These are phyloP conservation scores for Stagonosporopsis rhizophila DNA, from an alignment of 2,329 filamentous ascomycete genomes.

Conservation along the genomic window DNA sequence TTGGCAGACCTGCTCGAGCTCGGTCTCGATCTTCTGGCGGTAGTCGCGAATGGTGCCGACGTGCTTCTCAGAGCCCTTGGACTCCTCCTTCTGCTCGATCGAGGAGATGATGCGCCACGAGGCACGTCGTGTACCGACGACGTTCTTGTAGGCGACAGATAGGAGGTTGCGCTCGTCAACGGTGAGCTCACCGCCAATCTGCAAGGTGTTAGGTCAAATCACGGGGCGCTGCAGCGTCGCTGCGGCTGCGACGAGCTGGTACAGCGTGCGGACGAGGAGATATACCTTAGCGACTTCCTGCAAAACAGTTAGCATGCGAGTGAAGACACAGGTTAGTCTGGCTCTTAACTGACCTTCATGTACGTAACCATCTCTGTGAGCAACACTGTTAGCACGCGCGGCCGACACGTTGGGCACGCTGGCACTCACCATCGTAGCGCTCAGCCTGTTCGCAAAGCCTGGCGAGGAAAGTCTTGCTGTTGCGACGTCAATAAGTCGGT, in stretches of 20 bases:
- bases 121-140: conserved; percentile 95
- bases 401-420: conserved; percentile 21
- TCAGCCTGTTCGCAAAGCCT: conserved; percentile 99
- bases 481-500: conserved; percentile 37
- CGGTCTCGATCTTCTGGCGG: conserved; percentile 96
- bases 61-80: conserved; percentile 96
- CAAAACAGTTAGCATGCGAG: conserved; percentile 46
- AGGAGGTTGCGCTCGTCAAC: conserved; percentile 86
- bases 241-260: conserved; percentile 28
- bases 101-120: conserved; percentile 99
- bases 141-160: conserved; percentile 99
- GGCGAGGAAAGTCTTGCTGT: conserved; percentile 93
- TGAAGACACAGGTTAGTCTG: neutral
- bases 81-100: conserved; percentile 99
- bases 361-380: conserved; percentile 90
- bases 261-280: conserved; percentile 31
- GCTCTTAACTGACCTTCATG: conserved; percentile 77
- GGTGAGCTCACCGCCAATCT: conserved; percentile 72
- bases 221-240: conserved; percentile 16
- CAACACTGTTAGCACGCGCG: conserved; percentile 44
- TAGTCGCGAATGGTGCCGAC: conserved; percentile 94
- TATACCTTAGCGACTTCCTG: conserved; percentile 92
- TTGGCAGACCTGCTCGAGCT: conserved; percentile 98
- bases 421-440: conserved; percentile 88
- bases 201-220: conserved; percentile 29